Evolutionary conservation across 139 green algal genomes (phyloP), one percentile per base, ranked within the genome.

Genomic region (Pseudopediastrum boryanum): DNA sequence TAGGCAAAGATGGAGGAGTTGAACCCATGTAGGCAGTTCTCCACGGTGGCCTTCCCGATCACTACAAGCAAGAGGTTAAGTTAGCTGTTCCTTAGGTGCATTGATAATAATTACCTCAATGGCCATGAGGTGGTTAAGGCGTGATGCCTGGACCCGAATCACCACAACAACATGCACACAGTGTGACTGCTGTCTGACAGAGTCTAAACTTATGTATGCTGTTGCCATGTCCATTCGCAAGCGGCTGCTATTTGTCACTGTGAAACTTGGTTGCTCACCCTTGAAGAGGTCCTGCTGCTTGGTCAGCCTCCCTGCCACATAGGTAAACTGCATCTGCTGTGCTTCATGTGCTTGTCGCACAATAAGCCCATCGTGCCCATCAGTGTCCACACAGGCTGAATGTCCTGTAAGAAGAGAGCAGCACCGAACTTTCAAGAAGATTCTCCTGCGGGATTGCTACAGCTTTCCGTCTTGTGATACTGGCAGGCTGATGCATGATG

Each of bases 1-100:
- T 95, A 95, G 2, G 88, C 90, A 81, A 96, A 94, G n/a, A 95
- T 89, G 3, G 85, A 88, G 1, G 84, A 89, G 78, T 96, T 96
- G 84, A 92, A 94, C 2, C 92, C 91, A 12, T 78, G 73, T 71
- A 96, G 79, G 70, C 85, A 90, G 83, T 95, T 91, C 58, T 94
- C 84, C 36, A 96, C 90, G 51, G 90, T 87, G 16, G 87, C 82
- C 21, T 81, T 54, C 25, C 91, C 92, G 13, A 83, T 87, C n/a
- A 87, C 89, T 92, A 86, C 82, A 81, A 9, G 21, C 27, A 44
- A 10, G 58, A 80, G 2, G n/a, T n/a, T n/a, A n/a, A n/a, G n/a
- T n/a, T n/a, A n/a, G n/a, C n/a, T n/a, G n/a, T n/a, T n/a, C n/a
- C n/a, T n/a, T n/a, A n/a, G n/a, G n/a, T n/a, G n/a, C n/a, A n/a